phyloP scores from a whole-genome alignment of 2,329 filamentous ascomycete genomes.

The Penicillium sp. region DNA sequence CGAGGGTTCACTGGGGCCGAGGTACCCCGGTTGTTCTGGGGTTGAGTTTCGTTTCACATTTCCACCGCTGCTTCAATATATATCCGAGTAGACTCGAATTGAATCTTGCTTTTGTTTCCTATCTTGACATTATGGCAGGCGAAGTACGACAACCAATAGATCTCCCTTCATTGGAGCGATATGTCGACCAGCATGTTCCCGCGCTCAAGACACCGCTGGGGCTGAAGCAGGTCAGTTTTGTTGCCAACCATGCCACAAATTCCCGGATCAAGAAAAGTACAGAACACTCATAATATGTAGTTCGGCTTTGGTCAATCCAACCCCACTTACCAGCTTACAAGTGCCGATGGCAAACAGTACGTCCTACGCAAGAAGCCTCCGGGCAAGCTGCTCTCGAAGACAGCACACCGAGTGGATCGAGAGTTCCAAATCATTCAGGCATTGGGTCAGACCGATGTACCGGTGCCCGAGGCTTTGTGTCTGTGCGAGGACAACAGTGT shows the following conservation, averaged over 20 bases:
- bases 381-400: conserved; percentile 87
- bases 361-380: conserved; percentile 98
- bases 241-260: too few species aligned
- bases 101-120: neutral
- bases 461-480: conserved; percentile 77
- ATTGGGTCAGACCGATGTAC: conserved; percentile 73
- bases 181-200: conserved; percentile 74
- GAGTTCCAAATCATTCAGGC: conserved; percentile 90
- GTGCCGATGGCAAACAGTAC: conserved; percentile 66
- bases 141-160: conserved; percentile 88
- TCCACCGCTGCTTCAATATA: neutral
- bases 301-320: conserved; percentile 98
- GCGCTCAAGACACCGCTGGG: conserved; percentile 79
- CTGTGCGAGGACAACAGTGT: conserved; percentile 80
- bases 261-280: neutral
- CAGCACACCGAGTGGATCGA: conserved; percentile 93
- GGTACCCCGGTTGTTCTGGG: conserved; percentile 19
- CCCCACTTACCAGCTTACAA: conserved; percentile 89
- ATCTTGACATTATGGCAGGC: conserved; percentile 66
- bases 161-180: conserved; percentile 72
- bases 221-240: conserved; percentile 72
- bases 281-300: conserved; percentile 46
- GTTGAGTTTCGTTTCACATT: neutral
- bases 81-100: conserved; percentile 1
- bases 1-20: conserved; percentile 12